Percentiles rank a stretch among this genome's conserved stretches.
Evolutionary conservation across 805 yeast genomes (phyloP).

Genomic region (Myxozyma sirexii): DNA sequence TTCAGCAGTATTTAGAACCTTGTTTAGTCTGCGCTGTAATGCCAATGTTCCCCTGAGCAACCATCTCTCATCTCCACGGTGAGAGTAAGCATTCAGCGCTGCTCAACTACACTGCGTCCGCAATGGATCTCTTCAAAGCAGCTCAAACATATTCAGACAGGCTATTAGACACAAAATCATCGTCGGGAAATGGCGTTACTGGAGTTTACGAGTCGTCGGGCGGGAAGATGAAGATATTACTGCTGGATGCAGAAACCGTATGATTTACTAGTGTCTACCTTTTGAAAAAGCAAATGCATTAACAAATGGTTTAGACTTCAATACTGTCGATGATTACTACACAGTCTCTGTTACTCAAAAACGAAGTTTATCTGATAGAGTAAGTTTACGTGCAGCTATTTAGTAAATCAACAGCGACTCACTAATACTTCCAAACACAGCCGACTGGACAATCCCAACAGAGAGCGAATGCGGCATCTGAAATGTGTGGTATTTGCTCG

Average conservation of each 20-base stretch:
- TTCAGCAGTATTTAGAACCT: neutral
- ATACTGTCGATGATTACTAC: constrained; percentile 87
- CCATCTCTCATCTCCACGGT: too few relatives aligned
- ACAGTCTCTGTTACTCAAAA: constrained; percentile 77
- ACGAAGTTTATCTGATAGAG: constrained; percentile 85
- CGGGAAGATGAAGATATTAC: constrained; percentile 63
- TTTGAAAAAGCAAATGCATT: neutral
- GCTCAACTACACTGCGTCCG: neutral
- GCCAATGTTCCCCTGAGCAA: neutral
- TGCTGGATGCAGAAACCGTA: constrained; percentile 73
- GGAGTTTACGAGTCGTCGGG: constrained; percentile 38
- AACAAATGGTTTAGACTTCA: constrained; percentile 52
- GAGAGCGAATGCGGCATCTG: constrained; percentile 77
- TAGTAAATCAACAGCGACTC: neutral
- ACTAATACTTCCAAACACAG: constrained; percentile 16
- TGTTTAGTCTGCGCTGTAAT: neutral
- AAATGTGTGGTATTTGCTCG: constrained; percentile 77
- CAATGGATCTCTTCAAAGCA: constrained; percentile 46
- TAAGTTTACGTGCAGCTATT: constrained; percentile 24
- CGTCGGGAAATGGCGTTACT: constrained; percentile 30
- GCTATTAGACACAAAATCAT: constrained; percentile 38
- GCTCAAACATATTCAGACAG: constrained; percentile 47
- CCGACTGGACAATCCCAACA: constrained; percentile 57
- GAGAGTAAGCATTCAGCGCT: neutral
- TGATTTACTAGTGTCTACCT: neutral